Evolutionary conservation across 768 basidiomycete species (phyloP), one percentile per base, ranked within the genome.

Genomic region (Leucogyrophana mollusca): DNA sequence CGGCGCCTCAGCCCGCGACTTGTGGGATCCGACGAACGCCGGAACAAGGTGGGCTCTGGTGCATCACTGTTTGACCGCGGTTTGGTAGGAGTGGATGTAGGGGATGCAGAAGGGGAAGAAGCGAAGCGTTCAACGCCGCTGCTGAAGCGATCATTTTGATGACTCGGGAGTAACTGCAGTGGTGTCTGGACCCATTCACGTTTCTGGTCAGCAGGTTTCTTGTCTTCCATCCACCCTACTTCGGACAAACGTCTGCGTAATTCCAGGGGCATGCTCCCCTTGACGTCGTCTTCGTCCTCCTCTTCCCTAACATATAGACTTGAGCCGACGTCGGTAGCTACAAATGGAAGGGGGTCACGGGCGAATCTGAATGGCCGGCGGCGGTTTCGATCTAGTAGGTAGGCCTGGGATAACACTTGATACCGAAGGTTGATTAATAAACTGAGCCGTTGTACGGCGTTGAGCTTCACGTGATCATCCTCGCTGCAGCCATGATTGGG

Each of bases 321-420:
- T 1, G 83, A 80, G 1, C 88, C 88, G 36, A 89, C 82, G 53
- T 90, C 87, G 0, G 85, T 86, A 0, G 86, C 77, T 10, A 88
- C 76, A 54, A 89, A 91, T 1, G 83, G 69, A n/a, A 90, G 72
- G 1, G 83, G 83, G 8, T 73, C 77, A n/a, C 84, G 74, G n/a
- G 82, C 76, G 14, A 82, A 60, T 55, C 80, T 86, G 68, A 91
- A 90, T 0, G 86, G 82, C 4, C 75, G 61, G 18, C 85, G 77
- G 53, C 80, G 80, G 0, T 66, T 65, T 34, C 81, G 76, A 58
- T 89, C 86, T 3, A 72, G 60, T 18, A 88, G 64, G 35, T 81
- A 74, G 32, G 73, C 74, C 56, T 85, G 85, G 3, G 80, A 76
- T 40, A 80, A 61, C 25, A 90, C 71, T 58, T 89, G 85, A 54